Base-by-base conservation (phyloP, 768 basidiomycete genomes). In the Boletus fagicola region DNA sequence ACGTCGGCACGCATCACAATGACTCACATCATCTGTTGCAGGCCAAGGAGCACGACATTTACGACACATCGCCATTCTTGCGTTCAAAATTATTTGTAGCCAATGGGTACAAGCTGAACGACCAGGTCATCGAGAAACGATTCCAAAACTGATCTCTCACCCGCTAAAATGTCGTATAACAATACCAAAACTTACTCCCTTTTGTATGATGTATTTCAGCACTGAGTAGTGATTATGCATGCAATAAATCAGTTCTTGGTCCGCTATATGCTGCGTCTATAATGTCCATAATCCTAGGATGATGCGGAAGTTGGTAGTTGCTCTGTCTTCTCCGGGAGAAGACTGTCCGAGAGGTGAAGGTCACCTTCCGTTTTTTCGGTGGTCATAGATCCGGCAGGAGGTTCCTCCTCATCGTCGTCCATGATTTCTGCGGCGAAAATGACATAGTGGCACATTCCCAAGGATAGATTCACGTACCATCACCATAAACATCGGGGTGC, bases 41-140 rank as follows among this genome's bases (percentile, higher is more conserved):
- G 94, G 92, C 94, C 10, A 97, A 96, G 68, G 97, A 98, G 49
- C 88, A 97, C 63, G 97, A 99, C 62, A 98, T 98, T 49, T 98
- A 88, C 68, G 95, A 98, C 68, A 83, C 88, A 33, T 75, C 82
- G 20, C 84, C 93, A 5, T 99, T 98, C 84, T 72, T 97, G 66
- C 81, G 77, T 35, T 94, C 92, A 3, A 87, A 86, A 62, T 69
- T 99, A 28, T 99, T 99, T 72, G 66, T 76, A 16, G 79, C 91
- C 13, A 99, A 99, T 65, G 96, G 96, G 3, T 99, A 98, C 75
- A 84, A 83, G 63, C 68, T 90, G 40, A 80, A 80, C 20, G 83
- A 73, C 42, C 79, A 80, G 49, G 74, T 78, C 38, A 90, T 93
- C 54, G 87, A 90, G 69, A 94, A 94, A 71, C 80, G 78, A 56